Conservation (phyloP, 371 early-diverging fungal species). For the Sporodiniella umbellata region DNA sequence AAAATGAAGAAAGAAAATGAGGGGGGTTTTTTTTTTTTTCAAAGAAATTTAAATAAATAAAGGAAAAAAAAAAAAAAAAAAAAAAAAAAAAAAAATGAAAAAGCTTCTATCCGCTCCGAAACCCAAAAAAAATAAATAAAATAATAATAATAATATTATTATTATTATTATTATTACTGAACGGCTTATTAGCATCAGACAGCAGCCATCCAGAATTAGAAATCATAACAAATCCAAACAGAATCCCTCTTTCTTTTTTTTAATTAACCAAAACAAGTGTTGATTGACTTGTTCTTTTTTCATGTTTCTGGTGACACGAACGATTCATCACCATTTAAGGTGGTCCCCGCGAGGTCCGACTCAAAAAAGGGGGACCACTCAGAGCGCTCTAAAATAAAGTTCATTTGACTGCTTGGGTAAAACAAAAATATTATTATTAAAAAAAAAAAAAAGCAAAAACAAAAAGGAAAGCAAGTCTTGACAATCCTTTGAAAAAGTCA, state of each 20-base stretch:
- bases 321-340: not conserved
- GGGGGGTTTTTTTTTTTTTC: not conserved
- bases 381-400: too few species aligned
- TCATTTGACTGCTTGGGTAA: too few species aligned
- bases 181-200: too few species aligned
- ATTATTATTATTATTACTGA: not conserved
- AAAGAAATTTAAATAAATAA: too few species aligned
- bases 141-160: too few species aligned
- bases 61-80: slow-evolving; percentile 1
- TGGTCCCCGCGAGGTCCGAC: not conserved
- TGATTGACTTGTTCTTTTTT: not conserved
- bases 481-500: too few species aligned
- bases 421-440: too few species aligned
- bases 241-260: too few species aligned
- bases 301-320: not conserved
- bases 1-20: not conserved
- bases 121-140: not conserved
- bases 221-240: too few species aligned
- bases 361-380: not conserved
- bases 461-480: too few species aligned
- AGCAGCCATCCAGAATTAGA: too few species aligned
- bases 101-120: not conserved
- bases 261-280: not conserved
- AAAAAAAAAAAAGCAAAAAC: too few species aligned
- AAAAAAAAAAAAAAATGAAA: not conserved